phyloP scores from a whole-genome alignment of 768 basidiomycete species.

The Leccinum olivaceopallidum region DNA sequence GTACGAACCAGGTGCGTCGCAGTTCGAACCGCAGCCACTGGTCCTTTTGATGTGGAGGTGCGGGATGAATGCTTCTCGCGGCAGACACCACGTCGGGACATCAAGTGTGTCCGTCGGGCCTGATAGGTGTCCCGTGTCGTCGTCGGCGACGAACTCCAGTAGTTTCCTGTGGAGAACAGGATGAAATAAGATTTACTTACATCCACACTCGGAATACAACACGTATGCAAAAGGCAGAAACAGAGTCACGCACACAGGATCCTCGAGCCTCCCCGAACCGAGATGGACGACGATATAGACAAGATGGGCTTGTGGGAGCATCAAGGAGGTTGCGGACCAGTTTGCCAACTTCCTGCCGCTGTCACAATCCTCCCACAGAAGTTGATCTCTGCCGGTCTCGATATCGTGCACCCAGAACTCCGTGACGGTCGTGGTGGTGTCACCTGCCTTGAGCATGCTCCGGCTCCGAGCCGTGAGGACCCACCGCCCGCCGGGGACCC shows the following conservation, averaged over 20 bases:
- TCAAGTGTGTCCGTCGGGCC: conserved; percentile 12
- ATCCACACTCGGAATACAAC: not conserved
- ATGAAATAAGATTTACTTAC: not conserved
- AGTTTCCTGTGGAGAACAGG: conserved; percentile 11
- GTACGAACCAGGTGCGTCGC: conserved; percentile 13
- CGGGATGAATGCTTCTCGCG: conserved; percentile 14
- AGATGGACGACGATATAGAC: conserved; percentile 19
- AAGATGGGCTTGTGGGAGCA: conserved; percentile 11
- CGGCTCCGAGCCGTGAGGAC: conserved; percentile 7
- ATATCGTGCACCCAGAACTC: conserved; percentile 8
- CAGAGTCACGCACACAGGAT: conserved; percentile 18
- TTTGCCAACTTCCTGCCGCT: not conserved
- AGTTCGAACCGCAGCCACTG: not conserved
- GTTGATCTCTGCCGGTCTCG: conserved; percentile 13
- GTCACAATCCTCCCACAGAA: conserved; percentile 21
- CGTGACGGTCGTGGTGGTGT: not conserved
- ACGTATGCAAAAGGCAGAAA: not conserved
- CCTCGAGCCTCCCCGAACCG: conserved; percentile 2
- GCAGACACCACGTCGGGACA: conserved; percentile 16
- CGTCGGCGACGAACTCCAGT: conserved; percentile 19
- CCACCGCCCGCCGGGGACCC: conserved; percentile 21
- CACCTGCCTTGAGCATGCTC: not conserved
- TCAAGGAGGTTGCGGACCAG: conserved; percentile 16
- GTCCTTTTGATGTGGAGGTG: conserved; percentile 9
- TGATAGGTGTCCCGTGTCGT: conserved; percentile 16